Evolutionary conservation across 148 eudicot genomes (phyloP).

Genomic region (Chenopodium quinoa): DNA sequence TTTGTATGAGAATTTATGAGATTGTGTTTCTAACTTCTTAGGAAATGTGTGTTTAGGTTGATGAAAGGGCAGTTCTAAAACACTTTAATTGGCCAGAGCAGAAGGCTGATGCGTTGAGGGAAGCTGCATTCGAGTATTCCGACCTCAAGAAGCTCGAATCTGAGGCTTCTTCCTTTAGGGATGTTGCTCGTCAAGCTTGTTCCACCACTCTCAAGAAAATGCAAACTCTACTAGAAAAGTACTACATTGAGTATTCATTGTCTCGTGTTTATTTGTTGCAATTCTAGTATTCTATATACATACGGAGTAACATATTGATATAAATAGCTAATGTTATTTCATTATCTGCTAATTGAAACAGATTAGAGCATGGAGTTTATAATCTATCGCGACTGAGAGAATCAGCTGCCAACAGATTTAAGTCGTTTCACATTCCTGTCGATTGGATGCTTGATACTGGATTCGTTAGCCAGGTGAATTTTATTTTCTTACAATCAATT

Average conservation of each 20-base stretch:
- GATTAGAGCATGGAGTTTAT: slow-evolving; percentile 86
- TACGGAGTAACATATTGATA: not conserved
- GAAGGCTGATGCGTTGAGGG: slow-evolving; percentile 91
- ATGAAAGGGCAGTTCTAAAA: slow-evolving; percentile 94
- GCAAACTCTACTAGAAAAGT: slow-evolving; percentile 94
- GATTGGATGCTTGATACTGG: slow-evolving; percentile 96
- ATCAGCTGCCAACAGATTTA: slow-evolving; percentile 70
- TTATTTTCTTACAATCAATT: not conserved
- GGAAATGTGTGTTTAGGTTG: slow-evolving; percentile 48
- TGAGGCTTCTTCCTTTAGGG: slow-evolving; percentile 63
- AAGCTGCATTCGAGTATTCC: slow-evolving; percentile 93
- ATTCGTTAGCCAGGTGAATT: slow-evolving; percentile 66
- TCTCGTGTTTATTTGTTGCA: not conserved
- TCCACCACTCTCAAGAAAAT: slow-evolving; percentile 82
- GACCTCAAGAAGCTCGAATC: slow-evolving; percentile 91
- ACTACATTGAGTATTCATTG: not conserved
- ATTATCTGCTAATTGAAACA: slow-evolving; percentile 28
- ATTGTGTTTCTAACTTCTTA: not conserved
- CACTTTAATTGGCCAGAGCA: slow-evolving; percentile 97
- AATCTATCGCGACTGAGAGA: slow-evolving; percentile 88
- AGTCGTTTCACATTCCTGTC: slow-evolving; percentile 70
- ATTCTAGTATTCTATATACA: no score
- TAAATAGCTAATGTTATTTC: not conserved
- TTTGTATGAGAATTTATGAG: not conserved
- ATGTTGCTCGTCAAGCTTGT: slow-evolving; percentile 71